Base-by-base conservation (phyloP, 495 filamentous ascomycete species). In the Penicillium atrosanguineum region DNA sequence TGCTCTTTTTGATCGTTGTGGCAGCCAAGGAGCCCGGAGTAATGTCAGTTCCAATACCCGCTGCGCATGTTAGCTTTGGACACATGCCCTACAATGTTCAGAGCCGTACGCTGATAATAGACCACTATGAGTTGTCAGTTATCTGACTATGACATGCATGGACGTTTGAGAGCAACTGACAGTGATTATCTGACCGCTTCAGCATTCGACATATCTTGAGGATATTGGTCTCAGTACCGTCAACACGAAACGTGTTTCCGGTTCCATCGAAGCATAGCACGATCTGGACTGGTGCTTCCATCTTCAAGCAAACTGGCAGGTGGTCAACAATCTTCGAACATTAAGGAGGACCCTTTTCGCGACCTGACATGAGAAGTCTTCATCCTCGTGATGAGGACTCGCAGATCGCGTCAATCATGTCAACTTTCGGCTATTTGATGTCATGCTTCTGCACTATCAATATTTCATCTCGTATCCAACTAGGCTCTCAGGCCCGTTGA, bases 41-140 rank as follows among this genome's bases (percentile, higher is more conserved):
- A 3, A 54, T 59, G 23, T 73, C 68, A 6, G 69, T 73, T 15
- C 69, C 69, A 40, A 71, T 73, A 1, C 69, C 69, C 25, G 69
- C 69, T 72, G 41, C 44, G 4, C 62, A 62, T 71, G 68, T 54
- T 40, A 6, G 28, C 12, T 11, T 34, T 14, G 1, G 26, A 31
- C 7, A 7, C 7, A 12, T 9, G 7, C 28, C 7, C n/a, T n/a
- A n/a, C 28, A 31, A 31, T 4, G 11, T 31, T 31, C 28, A 12
- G 11, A 31, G 11, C 41, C 51, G 28, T 54, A 48, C 51, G 55
- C 36, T 56, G 46, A 34, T 56, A 50, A 23, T 50, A 56, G 37
- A 38, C 36, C 43, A 56, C 52, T 42, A 12, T 4, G 12, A 15
- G 20, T 8, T n/a, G 42, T 53, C 25, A 40, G 50, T 28, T n/a